Evolutionary conservation across 805 yeast genomes (phyloP), one percentile per base, ranked within the genome.

Genomic region (Ascoidea rubescens): DNA sequence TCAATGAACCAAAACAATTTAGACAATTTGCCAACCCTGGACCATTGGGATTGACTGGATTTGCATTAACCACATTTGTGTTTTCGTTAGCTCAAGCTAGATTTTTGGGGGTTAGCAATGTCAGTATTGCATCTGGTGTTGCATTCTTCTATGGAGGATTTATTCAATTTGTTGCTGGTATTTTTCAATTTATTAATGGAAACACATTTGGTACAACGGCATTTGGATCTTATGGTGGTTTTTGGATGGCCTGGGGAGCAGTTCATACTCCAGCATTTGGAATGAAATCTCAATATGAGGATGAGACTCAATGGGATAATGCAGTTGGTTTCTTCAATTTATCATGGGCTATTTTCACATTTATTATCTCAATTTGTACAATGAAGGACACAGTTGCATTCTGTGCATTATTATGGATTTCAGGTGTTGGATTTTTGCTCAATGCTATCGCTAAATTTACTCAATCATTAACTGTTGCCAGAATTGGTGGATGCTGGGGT

Each of bases 241-340:
- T 84, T 64, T 84, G 91, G 91, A 77, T 81, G 71, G 71, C 82
- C 31, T 84, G 79, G 71, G 89, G 82, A 54, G 84, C 84, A 37
- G 75, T 84, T 43, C 65, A 67, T 54, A 72, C 77, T 50, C 81
- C 79, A 49, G 74, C 76, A 61, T 81, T 80, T 62, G 80, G 80
- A 31, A 75, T 79, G 32, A 66, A 64, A 1, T 67, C 75, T 1
- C 75, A 75, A 5, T 77, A 80, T 56, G 67, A 67, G 43, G 72
- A 67, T 5, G 72, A 70, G 5, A 61, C 65, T 16, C 79, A 75
- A 59, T 62, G 72, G 28, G 63, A 63, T 46, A 75, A 79, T 56
- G 82, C 79, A 1, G 57, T 76, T 31, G 87, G 85, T 1, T 75
- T 81, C 58, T 80, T 70, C 62, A 33, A 33, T 33, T 10, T 33